Evolutionary conservation across 2,329 filamentous ascomycete species (phyloP).

Genomic region (Apiospora koreana): DNA sequence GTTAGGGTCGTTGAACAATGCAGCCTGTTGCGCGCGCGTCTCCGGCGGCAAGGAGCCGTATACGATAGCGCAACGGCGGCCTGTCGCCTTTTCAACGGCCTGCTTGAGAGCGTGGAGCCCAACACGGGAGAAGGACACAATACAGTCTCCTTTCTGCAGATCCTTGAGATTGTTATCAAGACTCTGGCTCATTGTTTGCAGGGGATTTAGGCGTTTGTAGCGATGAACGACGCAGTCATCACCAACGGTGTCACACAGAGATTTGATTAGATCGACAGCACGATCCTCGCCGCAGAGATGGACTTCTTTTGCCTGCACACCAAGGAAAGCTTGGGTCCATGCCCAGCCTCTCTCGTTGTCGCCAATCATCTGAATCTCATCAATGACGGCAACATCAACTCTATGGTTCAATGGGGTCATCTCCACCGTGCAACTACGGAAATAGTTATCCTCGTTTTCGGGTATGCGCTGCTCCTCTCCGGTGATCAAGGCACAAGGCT

Average conservation of each 20-base stretch:
- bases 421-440: conserved; percentile 90
- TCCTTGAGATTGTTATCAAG: conserved; percentile 64
- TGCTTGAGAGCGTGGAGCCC: conserved; percentile 79
- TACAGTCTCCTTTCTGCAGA: conserved; percentile 84
- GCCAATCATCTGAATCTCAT: conserved; percentile 98
- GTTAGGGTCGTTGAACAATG: conserved; percentile 89
- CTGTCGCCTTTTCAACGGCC: conserved; percentile 74
- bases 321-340: conserved; percentile 90
- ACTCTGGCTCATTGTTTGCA: conserved; percentile 66
- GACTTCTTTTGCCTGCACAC: conserved; percentile 82
- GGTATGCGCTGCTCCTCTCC: conserved; percentile 84
- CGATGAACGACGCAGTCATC: conserved; percentile 80
- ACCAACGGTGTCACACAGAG: conserved; percentile 76
- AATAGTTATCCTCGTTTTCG: conserved; percentile 54
- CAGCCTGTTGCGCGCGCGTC: conserved; percentile 86
- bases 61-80: conserved; percentile 83
- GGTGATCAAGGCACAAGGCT: conserved; percentile 77
- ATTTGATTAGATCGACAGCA: conserved; percentile 74
- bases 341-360: conserved; percentile 82
- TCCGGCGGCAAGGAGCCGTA: conserved; percentile 92
- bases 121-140: conserved; percentile 84
- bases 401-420: conserved; percentile 63
- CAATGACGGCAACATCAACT: conserved; percentile 91
- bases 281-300: conserved; percentile 93
- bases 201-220: conserved; percentile 80